Conservation (phyloP, 768 basidiomycete genomes). For the Termitomyces sp. region DNA sequence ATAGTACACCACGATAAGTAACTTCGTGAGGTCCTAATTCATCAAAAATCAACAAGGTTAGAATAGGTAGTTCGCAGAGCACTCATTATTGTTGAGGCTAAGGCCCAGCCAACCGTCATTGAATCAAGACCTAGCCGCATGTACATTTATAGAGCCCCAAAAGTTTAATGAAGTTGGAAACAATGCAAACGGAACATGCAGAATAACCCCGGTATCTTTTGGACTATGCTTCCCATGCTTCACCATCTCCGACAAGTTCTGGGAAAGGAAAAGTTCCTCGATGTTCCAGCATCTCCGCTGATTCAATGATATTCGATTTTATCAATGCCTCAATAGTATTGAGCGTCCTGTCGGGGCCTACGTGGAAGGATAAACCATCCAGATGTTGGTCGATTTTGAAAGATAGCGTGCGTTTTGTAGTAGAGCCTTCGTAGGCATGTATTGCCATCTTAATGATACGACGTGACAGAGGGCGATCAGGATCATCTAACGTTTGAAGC, state of each 20-base stretch:
- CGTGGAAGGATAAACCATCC: not conserved
- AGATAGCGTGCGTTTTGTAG: constrained; percentile 5
- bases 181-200: too few relatives aligned
- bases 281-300: not conserved
- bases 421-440: constrained; percentile 6
- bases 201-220: too few relatives aligned
- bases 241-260: not conserved
- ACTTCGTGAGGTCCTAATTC: too few relatives aligned
- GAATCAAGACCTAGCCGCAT: too few relatives aligned
- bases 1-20: too few relatives aligned
- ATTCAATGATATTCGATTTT: not conserved
- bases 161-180: too few relatives aligned
- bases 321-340: constrained; percentile 1
- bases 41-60: too few relatives aligned
- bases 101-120: too few relatives aligned
- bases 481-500: constrained; percentile 3
- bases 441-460: constrained; percentile 11
- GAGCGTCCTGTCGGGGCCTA: constrained; percentile 10
- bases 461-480: constrained; percentile 4
- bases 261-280: not conserved
- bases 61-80: too few relatives aligned
- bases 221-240: not conserved
- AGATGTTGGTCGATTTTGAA: constrained; percentile 11
- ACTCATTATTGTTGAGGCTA: too few relatives aligned
- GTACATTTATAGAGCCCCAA: too few relatives aligned